A percentile compares a stretch with the other conserved stretches of the same genome.
phyloP scores from a whole-genome alignment of 169 alveolate species.

The Plasmodium knowlesi region DNA sequence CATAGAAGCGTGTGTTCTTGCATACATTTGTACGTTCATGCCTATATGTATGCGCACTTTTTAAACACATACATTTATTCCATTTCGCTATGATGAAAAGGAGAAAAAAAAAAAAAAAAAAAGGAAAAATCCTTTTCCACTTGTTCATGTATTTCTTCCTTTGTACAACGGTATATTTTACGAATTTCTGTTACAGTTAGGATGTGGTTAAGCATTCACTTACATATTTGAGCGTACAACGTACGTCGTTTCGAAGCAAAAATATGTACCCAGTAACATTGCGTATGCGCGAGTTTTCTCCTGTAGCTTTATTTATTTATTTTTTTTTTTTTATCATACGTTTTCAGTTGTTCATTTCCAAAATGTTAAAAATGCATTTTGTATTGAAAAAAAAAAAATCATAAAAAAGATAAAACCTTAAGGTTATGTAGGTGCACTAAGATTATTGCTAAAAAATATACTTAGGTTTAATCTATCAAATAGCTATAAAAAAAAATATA shows the following conservation, averaged over 20 bases:
- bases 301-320: conserved; percentile 8
- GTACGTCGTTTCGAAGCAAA: not conserved
- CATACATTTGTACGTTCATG: not conserved
- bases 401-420: conserved; percentile 5
- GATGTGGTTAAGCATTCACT: conserved; percentile 9
- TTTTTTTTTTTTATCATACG: not conserved
- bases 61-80: conserved; percentile 2
- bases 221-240: conserved; percentile 10
- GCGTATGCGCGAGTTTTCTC: not conserved
- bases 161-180: not conserved
- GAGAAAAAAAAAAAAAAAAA: not conserved
- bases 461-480: conserved; percentile 72
- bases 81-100: not conserved
- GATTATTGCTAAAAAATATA: conserved; percentile 30
- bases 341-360: conserved; percentile 6
- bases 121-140: not conserved
- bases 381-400: not conserved
- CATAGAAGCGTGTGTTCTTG: not conserved
- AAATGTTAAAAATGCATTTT: conserved; percentile 11
- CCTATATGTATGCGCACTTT: not conserved
- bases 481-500: conserved; percentile 17
- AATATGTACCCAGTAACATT: not conserved
- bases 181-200: conserved; percentile 4
- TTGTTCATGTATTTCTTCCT: not conserved
- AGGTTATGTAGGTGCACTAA: conserved; percentile 47